Percentiles rank a stretch among this genome's conserved stretches.
Evolutionary conservation across 176 grass and related monocot genomes (phyloP).

Genomic region (Typha latifolia): DNA sequence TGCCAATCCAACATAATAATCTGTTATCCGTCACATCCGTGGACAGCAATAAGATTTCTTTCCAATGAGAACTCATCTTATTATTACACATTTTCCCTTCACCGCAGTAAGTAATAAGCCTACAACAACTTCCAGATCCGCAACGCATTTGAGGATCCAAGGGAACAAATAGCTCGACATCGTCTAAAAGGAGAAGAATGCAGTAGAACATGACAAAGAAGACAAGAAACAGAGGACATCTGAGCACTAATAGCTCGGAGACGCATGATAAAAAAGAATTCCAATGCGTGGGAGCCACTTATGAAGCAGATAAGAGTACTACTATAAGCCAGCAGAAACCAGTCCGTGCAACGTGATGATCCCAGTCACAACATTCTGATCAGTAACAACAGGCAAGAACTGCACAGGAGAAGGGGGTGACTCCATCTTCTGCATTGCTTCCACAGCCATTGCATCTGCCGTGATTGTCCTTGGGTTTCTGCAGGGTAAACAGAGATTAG

Average conservation of each 20-base stretch:
- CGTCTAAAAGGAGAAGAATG: no score
- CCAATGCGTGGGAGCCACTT: background rate
- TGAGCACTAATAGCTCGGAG: background rate
- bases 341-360: conserved; percentile 88
- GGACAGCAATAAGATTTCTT: no score
- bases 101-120: no score
- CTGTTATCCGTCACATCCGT: no score
- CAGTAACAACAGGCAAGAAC: conserved; percentile 77
- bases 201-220: no score
- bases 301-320: background rate
- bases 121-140: no score
- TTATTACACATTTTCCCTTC: no score
- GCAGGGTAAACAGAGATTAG: background rate
- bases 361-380: conserved; percentile 52
- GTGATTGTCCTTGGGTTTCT: conserved; percentile 81
- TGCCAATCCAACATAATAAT: no score
- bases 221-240: no score
- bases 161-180: no score
- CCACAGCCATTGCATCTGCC: conserved; percentile 69
- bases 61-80: no score
- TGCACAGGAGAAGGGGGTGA: conserved; percentile 79
- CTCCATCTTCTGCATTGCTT: conserved; percentile 91
- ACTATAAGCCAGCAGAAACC: conserved; percentile 66
- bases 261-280: conserved; percentile 17
- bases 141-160: no score